A percentile compares a stretch with the other conserved stretches of the same genome.
Conservation (phyloP, 2,329 filamentous ascomycete species). For the Aureobasidium sp. region DNA sequence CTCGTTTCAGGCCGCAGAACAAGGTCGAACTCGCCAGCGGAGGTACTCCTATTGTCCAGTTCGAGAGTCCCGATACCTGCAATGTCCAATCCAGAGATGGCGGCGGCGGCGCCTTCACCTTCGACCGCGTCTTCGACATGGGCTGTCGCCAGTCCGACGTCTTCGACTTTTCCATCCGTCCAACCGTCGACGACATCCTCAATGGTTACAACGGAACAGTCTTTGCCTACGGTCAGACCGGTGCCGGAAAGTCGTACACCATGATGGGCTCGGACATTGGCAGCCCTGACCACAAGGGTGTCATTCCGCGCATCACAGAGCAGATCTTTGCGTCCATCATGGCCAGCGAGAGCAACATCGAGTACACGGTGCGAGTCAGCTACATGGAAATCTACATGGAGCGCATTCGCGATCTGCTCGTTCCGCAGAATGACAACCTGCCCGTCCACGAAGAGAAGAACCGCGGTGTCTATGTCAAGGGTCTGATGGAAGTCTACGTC, state of each 20-base stretch:
- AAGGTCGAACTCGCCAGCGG: conserved; percentile 83
- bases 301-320: conserved; percentile 94
- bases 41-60: conserved; percentile 84
- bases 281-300: conserved; percentile 78
- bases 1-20: conserved; percentile 96
- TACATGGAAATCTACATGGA: conserved; percentile 99
- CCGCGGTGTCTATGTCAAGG: conserved; percentile 93
- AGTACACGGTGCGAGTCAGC: conserved; percentile 96
- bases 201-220: conserved; percentile 99
- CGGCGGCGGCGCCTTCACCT: conserved; percentile 74
- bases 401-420: conserved; percentile 85
- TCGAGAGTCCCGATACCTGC: conserved; percentile 85
- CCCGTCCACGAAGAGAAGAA: conserved; percentile 98
- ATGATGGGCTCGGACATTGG: conserved; percentile 98
- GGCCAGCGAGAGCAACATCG: conserved; percentile 83
- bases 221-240: conserved; percentile 97
- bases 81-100: conserved; percentile 77
- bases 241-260: conserved; percentile 96
- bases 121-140: conserved; percentile 97
- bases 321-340: conserved; percentile 96
- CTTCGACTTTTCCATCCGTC: conserved; percentile 94
- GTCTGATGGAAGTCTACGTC: conserved; percentile 88
- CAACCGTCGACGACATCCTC: conserved; percentile 94
- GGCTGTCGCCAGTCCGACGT: conserved; percentile 82
- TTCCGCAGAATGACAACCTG: conserved; percentile 90